Conservation (phyloP, 495 filamentous ascomycete genomes). For the Neurospora hispaniola region DNA sequence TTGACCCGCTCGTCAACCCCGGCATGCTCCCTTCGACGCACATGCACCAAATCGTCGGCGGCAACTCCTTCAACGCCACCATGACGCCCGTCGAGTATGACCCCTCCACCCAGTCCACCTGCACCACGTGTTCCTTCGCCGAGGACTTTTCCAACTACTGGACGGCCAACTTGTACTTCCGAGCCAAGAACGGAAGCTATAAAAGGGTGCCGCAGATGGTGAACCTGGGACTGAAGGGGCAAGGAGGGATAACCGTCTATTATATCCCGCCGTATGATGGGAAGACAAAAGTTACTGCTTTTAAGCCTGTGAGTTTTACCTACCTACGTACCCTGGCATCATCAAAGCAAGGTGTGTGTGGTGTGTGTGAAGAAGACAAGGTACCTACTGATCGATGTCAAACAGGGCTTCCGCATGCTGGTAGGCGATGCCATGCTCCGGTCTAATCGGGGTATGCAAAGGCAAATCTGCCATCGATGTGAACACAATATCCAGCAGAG, state of each 20-base stretch:
- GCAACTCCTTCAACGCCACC: constrained; percentile 32
- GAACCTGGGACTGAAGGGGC: constrained; percentile 31
- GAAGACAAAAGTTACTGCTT: constrained; percentile 35
- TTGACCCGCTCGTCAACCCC: constrained; percentile 35
- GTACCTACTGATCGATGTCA: not conserved
- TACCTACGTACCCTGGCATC: too few species aligned
- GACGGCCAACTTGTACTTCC: constrained; percentile 36
- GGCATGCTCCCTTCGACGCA: constrained; percentile 27
- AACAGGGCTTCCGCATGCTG: constrained; percentile 33
- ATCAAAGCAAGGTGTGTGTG: too few species aligned
- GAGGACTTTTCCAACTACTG: constrained; percentile 39
- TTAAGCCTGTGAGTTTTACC: constrained; percentile 18
- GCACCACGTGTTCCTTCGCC: constrained; percentile 30
- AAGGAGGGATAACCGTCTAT: constrained; percentile 37
- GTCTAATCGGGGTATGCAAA: constrained; percentile 20
- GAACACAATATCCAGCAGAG: constrained; percentile 33
- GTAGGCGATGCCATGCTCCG: constrained; percentile 28
- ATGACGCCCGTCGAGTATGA: constrained; percentile 28
- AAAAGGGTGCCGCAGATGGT: constrained; percentile 38
- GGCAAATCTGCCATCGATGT: constrained; percentile 40
- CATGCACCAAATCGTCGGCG: constrained; percentile 34
- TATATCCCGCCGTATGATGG: constrained; percentile 40
- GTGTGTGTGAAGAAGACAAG: too few species aligned
- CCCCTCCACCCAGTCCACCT: constrained; percentile 25
- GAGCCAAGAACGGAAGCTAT: constrained; percentile 34